Evolutionary conservation across 768 basidiomycete genomes (phyloP).

Genomic region (Trametes cinnabarina): DNA sequence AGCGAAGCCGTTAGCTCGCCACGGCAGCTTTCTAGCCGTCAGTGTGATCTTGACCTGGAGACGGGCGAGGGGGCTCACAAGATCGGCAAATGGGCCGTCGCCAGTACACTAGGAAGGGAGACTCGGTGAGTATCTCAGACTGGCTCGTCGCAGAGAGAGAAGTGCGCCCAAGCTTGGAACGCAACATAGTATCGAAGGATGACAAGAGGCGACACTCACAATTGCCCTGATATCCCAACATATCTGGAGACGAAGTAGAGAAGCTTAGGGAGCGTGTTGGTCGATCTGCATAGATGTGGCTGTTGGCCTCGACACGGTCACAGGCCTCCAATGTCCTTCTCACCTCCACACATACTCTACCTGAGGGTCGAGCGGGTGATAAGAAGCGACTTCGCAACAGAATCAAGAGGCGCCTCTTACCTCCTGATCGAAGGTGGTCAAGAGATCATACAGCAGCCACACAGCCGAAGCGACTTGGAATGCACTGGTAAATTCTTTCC

Average conservation of each 20-base stretch:
- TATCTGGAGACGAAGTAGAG: slow-evolving; percentile 21
- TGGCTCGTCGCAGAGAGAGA: too few species aligned
- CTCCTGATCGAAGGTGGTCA: slow-evolving; percentile 12
- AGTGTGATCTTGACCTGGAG: background rate
- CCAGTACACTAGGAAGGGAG: background rate
- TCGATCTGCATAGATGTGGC: slow-evolving; percentile 4
- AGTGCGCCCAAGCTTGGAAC: too few species aligned
- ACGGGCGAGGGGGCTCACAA: background rate
- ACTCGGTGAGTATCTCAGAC: too few species aligned
- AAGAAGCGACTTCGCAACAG: background rate
- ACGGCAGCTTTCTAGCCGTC: background rate
- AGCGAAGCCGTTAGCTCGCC: background rate
- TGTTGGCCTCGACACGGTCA: background rate
- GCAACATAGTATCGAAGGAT: background rate
- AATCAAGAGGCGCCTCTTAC: background rate
- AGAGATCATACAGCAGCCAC: slow-evolving; percentile 11
- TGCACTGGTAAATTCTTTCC: background rate
- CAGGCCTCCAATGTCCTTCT: background rate
- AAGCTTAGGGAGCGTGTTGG: slow-evolving; percentile 13
- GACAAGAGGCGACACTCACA: slow-evolving; percentile 5
- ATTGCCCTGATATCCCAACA: slow-evolving; percentile 9
- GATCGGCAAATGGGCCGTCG: background rate
- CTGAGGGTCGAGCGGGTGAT: background rate
- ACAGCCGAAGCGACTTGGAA: background rate
- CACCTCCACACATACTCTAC: slow-evolving; percentile 15